Conservation (phyloP, 169 alveolate species). For the Babesia gibsoni region DNA sequence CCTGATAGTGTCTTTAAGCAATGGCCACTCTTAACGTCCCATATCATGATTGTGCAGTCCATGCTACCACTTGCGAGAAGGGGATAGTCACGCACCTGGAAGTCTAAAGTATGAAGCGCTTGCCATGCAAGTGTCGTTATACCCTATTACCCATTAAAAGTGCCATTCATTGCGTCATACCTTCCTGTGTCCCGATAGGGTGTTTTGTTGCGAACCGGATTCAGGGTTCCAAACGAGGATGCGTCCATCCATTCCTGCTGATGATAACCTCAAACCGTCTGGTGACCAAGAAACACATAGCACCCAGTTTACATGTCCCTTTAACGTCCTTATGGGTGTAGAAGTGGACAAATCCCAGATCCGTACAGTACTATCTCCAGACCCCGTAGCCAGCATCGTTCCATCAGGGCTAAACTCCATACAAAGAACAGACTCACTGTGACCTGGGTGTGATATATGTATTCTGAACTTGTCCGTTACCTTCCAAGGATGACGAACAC, state of each 20-base stretch:
- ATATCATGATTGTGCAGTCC: slow-evolving; percentile 89
- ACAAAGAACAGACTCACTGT: slow-evolving; percentile 85
- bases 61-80: slow-evolving; percentile 75
- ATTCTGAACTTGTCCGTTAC: not conserved
- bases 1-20: slow-evolving; percentile 83
- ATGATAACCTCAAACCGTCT: slow-evolving; percentile 85
- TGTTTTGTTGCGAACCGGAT: slow-evolving; percentile 23
- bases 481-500: slow-evolving; percentile 88
- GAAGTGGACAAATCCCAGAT: slow-evolving; percentile 93
- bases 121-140: slow-evolving; percentile 87
- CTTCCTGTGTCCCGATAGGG: slow-evolving; percentile 65
- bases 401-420: slow-evolving; percentile 90
- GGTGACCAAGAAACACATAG: slow-evolving; percentile 91
- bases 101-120: slow-evolving; percentile 82
- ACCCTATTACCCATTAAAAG: slow-evolving; percentile 42
- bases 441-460: slow-evolving; percentile 59
- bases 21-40: slow-evolving; percentile 83
- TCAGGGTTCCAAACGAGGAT: slow-evolving; percentile 56
- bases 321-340: slow-evolving; percentile 86
- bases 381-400: slow-evolving; percentile 87
- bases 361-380: slow-evolving; percentile 91
- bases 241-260: slow-evolving; percentile 86
- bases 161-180: not conserved
- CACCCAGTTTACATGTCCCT: slow-evolving; percentile 93
- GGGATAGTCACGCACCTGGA: slow-evolving; percentile 30